Base-by-base conservation (phyloP, 2,329 filamentous ascomycete species). In the Raffaelea ambrosiae region DNA sequence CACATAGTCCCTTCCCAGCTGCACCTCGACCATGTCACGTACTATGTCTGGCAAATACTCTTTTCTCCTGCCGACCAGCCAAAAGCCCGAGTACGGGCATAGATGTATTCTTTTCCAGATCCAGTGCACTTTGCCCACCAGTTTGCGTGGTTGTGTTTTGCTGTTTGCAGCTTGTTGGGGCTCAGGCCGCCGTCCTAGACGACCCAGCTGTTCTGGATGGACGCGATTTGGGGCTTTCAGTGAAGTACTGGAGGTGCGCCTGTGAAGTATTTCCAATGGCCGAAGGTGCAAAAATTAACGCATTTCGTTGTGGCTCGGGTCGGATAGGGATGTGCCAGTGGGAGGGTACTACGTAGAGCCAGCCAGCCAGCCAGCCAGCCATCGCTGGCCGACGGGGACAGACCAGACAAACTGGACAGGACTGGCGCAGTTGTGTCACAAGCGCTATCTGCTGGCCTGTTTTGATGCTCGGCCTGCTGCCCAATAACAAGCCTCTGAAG, bases 401-500 rank as follows among this genome's bases (percentile, higher is more conserved):
- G n/a, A n/a, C n/a, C n/a, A n/a, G n/a, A n/a, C n/a, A n/a, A n/a
- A n/a, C n/a, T n/a, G n/a, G n/a, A n/a, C n/a, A n/a, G 38, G 33
- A 2, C 4, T 46, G 38, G 44, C 11, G 22, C 40, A 38, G 45
- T 48, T 22, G 50, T 50, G 48, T 50, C 49, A 48, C 49, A 48
- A 42, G 46, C 49, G 43, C 39, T 42, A 43, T 43, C 38, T 38
- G 7, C 8, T n/a, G 16, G 26, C 7, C 35, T n/a, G 35, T 9
- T 5, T 38, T 38, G 42, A 42, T 33, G 20, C 46, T 40, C 49
- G 36, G 43, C 47, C 33, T 42, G 9, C 41, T 36, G 48, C 49
- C 50, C 52, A 52, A 54, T 54, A 42, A 51, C 48, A 44, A 39
- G 41, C 46, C 48, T 29, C 48, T 50, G 47, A 39, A 50, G 48